Percentiles rank a stretch among this genome's conserved stretches.
These are phyloP conservation scores for Pleurotus sapidus DNA, from an alignment of 768 basidiomycete species.

Conservation along the genomic window DNA sequence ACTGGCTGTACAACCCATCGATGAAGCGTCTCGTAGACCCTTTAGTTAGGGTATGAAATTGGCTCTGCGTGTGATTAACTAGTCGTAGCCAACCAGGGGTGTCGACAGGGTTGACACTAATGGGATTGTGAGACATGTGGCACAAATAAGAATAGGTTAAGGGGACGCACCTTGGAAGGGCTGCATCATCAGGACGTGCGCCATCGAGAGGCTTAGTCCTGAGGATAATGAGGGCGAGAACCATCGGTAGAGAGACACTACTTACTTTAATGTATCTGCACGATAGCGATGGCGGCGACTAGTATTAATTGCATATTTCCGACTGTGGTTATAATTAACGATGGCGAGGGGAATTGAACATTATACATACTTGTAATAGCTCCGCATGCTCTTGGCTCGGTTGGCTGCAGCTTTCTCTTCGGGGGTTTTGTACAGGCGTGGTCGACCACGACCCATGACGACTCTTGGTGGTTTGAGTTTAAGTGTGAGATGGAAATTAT, in stretches of 20 bases:
- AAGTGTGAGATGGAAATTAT: neutral
- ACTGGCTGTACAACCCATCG: neutral
- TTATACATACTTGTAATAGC: slow-evolving; percentile 15
- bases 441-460: slow-evolving; percentile 8
- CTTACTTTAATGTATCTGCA: neutral
- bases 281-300: neutral
- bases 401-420: slow-evolving; percentile 12
- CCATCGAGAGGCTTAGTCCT: neutral
- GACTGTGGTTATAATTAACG: no score
- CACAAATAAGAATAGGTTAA: no score
- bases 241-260: neutral
- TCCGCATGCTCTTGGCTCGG: slow-evolving; percentile 12
- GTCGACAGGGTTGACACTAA: neutral
- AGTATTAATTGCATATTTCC: neutral
- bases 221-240: neutral
- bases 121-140: no score
- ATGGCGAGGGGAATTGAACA: no score
- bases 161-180: neutral
- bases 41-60: neutral
- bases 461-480: neutral
- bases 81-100: neutral
- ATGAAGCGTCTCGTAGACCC: neutral
- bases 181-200: neutral
- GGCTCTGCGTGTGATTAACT: neutral
- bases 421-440: no score